Percentiles rank a stretch among this genome's conserved stretches.
Evolutionary conservation across 345 rosid species (phyloP).

Genomic region (Lumnitzera littorea): DNA sequence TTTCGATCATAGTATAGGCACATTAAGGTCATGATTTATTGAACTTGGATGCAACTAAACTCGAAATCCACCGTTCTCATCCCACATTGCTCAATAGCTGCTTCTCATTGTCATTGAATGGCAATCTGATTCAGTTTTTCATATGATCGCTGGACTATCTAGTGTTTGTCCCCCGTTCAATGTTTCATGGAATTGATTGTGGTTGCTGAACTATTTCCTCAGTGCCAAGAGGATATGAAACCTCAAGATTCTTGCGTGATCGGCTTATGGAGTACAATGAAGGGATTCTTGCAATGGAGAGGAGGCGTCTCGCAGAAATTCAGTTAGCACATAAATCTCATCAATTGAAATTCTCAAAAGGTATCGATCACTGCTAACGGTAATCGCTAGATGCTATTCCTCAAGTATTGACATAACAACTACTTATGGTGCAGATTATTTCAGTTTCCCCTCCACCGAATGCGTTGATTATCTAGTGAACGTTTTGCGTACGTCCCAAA

Average conservation of each 20-base stretch:
- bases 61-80: too few species aligned
- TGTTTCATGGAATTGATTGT: not conserved
- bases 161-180: too few species aligned
- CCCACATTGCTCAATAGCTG: too few species aligned
- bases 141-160: not conserved
- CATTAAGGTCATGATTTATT: too few species aligned
- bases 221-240: slow-evolving; percentile 45
- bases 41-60: too few species aligned
- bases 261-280: slow-evolving; percentile 41
- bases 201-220: not conserved
- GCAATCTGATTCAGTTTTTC: not conserved
- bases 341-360: not conserved
- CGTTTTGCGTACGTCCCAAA: slow-evolving; percentile 20
- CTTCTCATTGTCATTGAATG: too few species aligned
- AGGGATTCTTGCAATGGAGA: slow-evolving; percentile 29
- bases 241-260: slow-evolving; percentile 33
- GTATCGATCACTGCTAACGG: too few species aligned
- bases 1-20: too few species aligned
- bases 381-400: not conserved
- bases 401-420: not conserved
- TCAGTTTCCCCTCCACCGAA: slow-evolving; percentile 27
- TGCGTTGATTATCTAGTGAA: slow-evolving; percentile 27
- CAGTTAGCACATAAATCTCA: slow-evolving; percentile 23
- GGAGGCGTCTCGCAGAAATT: slow-evolving; percentile 31
- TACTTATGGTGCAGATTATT: slow-evolving; percentile 17